Conservation (phyloP, 169 alveolate genomes). For the Plasmodium gonderi region DNA sequence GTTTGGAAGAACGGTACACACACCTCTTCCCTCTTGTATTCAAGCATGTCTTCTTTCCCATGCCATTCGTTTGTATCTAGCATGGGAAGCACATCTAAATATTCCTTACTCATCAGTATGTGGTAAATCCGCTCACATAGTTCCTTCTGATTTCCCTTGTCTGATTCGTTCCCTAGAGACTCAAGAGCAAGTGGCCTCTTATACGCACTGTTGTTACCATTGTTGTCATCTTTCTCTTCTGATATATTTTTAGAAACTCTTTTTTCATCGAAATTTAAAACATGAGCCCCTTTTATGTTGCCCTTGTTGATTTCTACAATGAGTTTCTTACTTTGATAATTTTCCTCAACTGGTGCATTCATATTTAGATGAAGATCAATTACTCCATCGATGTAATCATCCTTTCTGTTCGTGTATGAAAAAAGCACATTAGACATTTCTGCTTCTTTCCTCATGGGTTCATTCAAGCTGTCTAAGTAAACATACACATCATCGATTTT, state of each 20-base stretch:
- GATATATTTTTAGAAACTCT: neutral
- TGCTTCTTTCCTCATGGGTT: neutral
- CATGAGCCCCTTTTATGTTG: no score
- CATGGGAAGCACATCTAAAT: slow-evolving; percentile 13
- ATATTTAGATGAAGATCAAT: neutral
- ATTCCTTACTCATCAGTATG: slow-evolving; percentile 7
- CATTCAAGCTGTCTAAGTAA: slow-evolving; percentile 3
- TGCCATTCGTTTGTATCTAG: neutral
- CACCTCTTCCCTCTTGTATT: no score
- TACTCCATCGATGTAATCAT: neutral
- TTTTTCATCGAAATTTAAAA: no score
- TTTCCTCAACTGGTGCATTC: neutral
- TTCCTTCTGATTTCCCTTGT: no score
- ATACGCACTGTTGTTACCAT: neutral
- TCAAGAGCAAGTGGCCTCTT: no score
- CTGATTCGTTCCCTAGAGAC: no score
- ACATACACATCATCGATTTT: neutral
- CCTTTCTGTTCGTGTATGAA: neutral
- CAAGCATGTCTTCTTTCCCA: neutral
- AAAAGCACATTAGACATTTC: neutral
- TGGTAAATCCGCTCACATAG: slow-evolving; percentile 3
- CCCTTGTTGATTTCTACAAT: neutral
- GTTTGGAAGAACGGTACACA: no score
- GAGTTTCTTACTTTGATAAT: neutral
- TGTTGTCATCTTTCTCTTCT: neutral